phyloP scores from a whole-genome alignment of 148 eudicot species.

The Rhododendron kiyosumense region DNA sequence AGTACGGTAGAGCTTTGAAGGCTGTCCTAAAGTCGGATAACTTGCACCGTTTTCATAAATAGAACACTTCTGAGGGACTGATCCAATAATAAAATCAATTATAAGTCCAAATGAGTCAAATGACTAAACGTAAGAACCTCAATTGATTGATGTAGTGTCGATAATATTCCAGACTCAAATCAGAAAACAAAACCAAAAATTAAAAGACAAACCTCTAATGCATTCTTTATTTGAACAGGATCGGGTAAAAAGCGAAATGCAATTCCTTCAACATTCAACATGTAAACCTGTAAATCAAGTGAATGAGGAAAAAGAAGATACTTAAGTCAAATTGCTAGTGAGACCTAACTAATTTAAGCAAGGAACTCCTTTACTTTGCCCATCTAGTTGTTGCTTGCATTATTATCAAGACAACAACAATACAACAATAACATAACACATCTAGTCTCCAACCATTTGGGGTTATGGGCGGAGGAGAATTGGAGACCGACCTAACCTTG shows the following conservation, averaged over 20 bases:
- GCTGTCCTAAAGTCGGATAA: background rate
- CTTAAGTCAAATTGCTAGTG: background rate
- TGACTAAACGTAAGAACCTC: background rate
- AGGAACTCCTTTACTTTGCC: background rate
- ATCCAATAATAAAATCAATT: background rate
- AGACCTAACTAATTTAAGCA: background rate
- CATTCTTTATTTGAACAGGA: constrained; percentile 94
- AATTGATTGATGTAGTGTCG: background rate
- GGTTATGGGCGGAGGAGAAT: background rate
- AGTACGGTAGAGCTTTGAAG: background rate
- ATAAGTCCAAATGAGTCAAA: constrained; percentile 6
- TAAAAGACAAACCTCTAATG: constrained; percentile 58
- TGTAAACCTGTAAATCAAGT: constrained; percentile 54
- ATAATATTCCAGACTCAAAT: background rate
- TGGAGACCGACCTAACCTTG: background rate
- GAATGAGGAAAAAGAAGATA: background rate
- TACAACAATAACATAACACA: background rate
- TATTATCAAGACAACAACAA: background rate
- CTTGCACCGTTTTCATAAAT: background rate
- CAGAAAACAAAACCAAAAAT: background rate
- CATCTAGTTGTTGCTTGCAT: background rate
- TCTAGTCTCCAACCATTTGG: background rate
- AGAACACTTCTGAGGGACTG: background rate
- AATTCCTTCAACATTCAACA: constrained; percentile 93
- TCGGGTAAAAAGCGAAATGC: constrained; percentile 97